These are phyloP conservation scores for Elaeis guineensis DNA, from an alignment of 176 grass and related monocot species.

Conservation along the genomic window DNA sequence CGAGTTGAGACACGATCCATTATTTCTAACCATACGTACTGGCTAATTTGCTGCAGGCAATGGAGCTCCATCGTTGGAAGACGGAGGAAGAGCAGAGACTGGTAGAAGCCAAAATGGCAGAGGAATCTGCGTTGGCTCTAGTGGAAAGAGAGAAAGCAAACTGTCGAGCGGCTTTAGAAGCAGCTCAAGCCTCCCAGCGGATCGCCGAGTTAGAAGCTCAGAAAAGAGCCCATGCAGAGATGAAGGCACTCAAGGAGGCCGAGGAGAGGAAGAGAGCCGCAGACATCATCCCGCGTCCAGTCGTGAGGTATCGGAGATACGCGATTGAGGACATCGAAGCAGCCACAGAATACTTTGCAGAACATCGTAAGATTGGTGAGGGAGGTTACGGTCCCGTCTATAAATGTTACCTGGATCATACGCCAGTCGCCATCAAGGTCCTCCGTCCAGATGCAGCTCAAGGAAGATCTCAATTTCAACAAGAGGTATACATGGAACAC, in stretches of 20 bases:
- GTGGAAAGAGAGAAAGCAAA: conserved; percentile 76
- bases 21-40: not conserved
- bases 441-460: conserved; percentile 81
- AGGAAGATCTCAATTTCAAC: conserved; percentile 81
- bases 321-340: conserved; percentile 73
- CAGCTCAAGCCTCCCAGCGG: conserved; percentile 43
- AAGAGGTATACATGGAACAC: conserved; percentile 35
- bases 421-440: conserved; percentile 78
- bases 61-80: conserved; percentile 71
- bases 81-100: conserved; percentile 48
- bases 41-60: conserved; percentile 30
- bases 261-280: conserved; percentile 44
- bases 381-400: conserved; percentile 89
- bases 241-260: conserved; percentile 48
- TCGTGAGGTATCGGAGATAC: conserved; percentile 54
- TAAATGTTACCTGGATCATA: conserved; percentile 81
- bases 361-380: conserved; percentile 68
- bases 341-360: conserved; percentile 61
- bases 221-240: conserved; percentile 54
- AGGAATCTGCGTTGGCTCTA: conserved; percentile 57
- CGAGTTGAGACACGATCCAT: not conserved
- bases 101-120: conserved; percentile 36
- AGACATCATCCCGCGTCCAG: not conserved
- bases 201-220: conserved; percentile 68
- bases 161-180: conserved; percentile 51